phyloP scores from a whole-genome alignment of 805 yeast genomes.

The Candida easanensis region DNA sequence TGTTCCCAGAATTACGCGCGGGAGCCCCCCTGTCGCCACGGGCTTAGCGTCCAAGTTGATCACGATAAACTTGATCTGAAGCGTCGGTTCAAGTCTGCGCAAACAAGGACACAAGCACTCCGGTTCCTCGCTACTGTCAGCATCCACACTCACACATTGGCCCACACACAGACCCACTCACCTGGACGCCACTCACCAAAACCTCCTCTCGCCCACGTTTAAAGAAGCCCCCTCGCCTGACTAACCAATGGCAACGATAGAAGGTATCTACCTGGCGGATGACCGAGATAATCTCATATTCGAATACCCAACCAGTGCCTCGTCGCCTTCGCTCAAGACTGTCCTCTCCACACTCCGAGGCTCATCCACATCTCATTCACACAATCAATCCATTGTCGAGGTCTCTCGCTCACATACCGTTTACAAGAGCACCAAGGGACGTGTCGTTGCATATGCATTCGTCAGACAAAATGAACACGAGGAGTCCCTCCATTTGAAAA shows the following conservation, averaged over 20 bases:
- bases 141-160: too few relatives aligned
- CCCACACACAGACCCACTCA: not conserved
- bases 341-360: constrained; percentile 26
- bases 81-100: too few relatives aligned
- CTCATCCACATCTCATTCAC: constrained; percentile 5
- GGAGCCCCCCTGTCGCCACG: not conserved
- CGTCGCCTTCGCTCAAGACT: constrained; percentile 31
- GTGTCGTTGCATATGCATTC: constrained; percentile 18
- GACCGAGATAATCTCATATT: constrained; percentile 36
- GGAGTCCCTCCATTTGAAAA: constrained; percentile 16
- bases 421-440: constrained; percentile 15
- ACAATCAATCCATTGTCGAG: constrained; percentile 18
- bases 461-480: constrained; percentile 13
- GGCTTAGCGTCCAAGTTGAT: not conserved
- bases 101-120: too few relatives aligned
- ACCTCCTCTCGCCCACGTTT: too few relatives aligned
- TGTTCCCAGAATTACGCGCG: constrained; percentile 1
- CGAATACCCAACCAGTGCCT: constrained; percentile 34
- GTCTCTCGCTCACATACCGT: constrained; percentile 21
- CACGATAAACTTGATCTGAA: not conserved
- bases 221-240: constrained; percentile 1
- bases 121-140: not conserved
- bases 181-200: too few relatives aligned
- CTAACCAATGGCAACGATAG: constrained; percentile 31
- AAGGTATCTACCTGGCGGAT: constrained; percentile 40